Percentiles rank a stretch among this genome's conserved stretches.
phyloP scores from a whole-genome alignment of 177 flowering plant species.

The Vitis hybrid region DNA sequence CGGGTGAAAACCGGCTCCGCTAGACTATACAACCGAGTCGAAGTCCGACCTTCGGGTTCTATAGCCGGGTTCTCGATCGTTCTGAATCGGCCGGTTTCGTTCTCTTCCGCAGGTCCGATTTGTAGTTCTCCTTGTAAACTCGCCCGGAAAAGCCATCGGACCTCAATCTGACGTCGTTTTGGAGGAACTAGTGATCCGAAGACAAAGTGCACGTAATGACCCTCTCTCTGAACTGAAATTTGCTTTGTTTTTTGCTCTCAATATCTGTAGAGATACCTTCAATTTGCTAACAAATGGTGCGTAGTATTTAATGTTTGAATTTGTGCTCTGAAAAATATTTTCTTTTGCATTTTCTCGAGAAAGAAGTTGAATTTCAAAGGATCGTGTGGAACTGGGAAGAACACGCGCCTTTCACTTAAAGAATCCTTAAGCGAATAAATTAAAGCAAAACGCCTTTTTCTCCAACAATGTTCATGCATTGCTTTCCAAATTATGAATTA shows the following conservation, averaged over 20 bases:
- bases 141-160: neutral
- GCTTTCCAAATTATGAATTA: too few relatives aligned
- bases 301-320: too few relatives aligned
- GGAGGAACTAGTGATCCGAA: neutral
- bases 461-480: too few relatives aligned
- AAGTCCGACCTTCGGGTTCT: neutral
- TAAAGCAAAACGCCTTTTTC: too few relatives aligned
- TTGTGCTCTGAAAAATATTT: too few relatives aligned
- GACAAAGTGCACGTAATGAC: slow-evolving; percentile 2
- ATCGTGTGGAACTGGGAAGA: too few relatives aligned
- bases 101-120: neutral
- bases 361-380: too few relatives aligned
- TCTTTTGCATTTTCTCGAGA: too few relatives aligned
- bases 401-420: too few relatives aligned
- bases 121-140: neutral
- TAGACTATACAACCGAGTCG: slow-evolving; percentile 4
- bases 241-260: neutral
- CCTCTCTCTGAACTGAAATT: neutral
- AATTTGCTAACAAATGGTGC: too few relatives aligned
- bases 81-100: slow-evolving; percentile 3
- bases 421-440: too few relatives aligned
- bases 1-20: neutral
- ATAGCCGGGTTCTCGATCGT: neutral
- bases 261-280: too few relatives aligned
- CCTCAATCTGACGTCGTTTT: neutral